phyloP scores from a whole-genome alignment of 2,329 filamentous ascomycete species.

The Simplicillium aogashimaense region DNA sequence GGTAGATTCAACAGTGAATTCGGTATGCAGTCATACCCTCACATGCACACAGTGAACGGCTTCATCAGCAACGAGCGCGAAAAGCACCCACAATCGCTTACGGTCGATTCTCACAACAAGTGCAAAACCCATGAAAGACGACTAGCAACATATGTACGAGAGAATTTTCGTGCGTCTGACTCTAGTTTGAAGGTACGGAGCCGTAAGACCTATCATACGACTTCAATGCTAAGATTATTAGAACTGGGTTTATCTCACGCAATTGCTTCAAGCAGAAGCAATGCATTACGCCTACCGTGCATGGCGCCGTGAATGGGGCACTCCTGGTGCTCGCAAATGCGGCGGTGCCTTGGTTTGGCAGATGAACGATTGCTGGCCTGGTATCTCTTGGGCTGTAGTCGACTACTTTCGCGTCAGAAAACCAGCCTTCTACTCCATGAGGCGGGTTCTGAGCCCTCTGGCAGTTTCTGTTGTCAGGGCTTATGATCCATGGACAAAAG shows the following conservation, averaged over 20 bases:
- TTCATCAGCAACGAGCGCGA: conserved; percentile 48
- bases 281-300: conserved; percentile 39
- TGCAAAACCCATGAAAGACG: conserved; percentile 67
- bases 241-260: conserved; percentile 36
- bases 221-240: too few species aligned
- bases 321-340: conserved; percentile 45
- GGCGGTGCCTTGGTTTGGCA: conserved; percentile 60
- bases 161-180: conserved; percentile 56
- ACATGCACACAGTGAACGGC: conserved; percentile 57
- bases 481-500: conserved; percentile 30
- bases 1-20: conserved; percentile 29
- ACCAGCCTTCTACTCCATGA: conserved; percentile 43
- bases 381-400: conserved; percentile 55
- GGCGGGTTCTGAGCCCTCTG: conserved; percentile 46
- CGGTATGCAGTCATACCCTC: conserved; percentile 62
- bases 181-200: too few species aligned
- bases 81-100: conserved; percentile 56
- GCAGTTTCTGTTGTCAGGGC: conserved; percentile 44
- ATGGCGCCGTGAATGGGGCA: conserved; percentile 55
- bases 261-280: conserved; percentile 43
- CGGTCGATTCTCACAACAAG: conserved; percentile 76
- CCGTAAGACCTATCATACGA: too few species aligned
- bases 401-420: conserved; percentile 56
- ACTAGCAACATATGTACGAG: conserved; percentile 64
- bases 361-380: conserved; percentile 62